These are phyloP conservation scores for Nelumbo lutea DNA, from an alignment of 164 flowering plant species.

Conservation along the genomic window DNA sequence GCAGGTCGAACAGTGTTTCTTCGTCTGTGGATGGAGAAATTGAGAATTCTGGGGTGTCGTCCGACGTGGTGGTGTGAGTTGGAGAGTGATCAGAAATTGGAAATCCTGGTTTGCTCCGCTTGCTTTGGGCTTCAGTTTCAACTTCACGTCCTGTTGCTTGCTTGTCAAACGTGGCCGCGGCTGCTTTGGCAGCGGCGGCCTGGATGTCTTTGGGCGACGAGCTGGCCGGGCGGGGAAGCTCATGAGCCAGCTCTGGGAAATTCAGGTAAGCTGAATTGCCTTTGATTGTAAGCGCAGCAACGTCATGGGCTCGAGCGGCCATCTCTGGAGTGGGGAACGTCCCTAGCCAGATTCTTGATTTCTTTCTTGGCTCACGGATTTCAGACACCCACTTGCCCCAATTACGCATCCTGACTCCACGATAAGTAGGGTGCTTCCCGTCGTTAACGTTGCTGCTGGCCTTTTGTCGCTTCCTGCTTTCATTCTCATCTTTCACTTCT, in stretches of 20 bases:
- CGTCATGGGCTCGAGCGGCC: slow-evolving; percentile 75
- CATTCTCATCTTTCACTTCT: slow-evolving; percentile 3
- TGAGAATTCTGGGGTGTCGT: slow-evolving; percentile 10
- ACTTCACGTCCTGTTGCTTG: not conserved
- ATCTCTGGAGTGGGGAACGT: slow-evolving; percentile 55
- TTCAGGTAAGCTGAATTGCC: slow-evolving; percentile 49
- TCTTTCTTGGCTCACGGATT: slow-evolving; percentile 57
- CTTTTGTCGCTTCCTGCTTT: slow-evolving; percentile 10
- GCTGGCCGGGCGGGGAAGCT: slow-evolving; percentile 45
- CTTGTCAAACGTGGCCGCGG: slow-evolving; percentile 19
- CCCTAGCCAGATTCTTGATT: slow-evolving; percentile 64
- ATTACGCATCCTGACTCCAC: slow-evolving; percentile 51
- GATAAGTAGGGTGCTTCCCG: slow-evolving; percentile 30
- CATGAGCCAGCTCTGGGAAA: slow-evolving; percentile 45
- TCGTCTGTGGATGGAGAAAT: not conserved
- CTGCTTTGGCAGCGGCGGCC: slow-evolving; percentile 50
- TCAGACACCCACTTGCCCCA: slow-evolving; percentile 74
- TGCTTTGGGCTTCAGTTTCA: slow-evolving; percentile 5
- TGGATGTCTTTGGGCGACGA: slow-evolving; percentile 50
- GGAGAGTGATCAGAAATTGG: slow-evolving; percentile 12
- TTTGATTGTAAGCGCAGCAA: slow-evolving; percentile 51
- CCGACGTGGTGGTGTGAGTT: slow-evolving; percentile 7
- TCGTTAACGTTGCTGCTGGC: slow-evolving; percentile 15
- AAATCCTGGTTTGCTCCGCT: not conserved
- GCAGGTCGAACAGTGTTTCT: slow-evolving; percentile 23